These are phyloP conservation scores for Stentor coeruleus DNA, from an alignment of 73 alveolate genomes.

Conservation along the genomic window DNA sequence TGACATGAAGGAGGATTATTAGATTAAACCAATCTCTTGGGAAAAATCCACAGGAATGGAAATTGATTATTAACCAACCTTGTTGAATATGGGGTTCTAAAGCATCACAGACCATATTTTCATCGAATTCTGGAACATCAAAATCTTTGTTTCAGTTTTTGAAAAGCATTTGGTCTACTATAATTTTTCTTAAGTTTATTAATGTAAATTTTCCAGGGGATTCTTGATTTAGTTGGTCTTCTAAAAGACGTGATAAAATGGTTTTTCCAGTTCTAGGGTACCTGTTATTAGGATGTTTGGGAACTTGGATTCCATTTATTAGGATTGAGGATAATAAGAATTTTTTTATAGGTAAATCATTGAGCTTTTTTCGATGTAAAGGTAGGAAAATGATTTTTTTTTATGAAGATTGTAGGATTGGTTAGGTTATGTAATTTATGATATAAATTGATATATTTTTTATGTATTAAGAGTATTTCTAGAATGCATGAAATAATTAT, in stretches of 20 bases:
- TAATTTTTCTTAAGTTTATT: slow-evolving; percentile 83
- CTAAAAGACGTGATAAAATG: slow-evolving; percentile 82
- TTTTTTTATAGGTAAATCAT: too few species aligned
- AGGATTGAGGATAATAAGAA: too few species aligned
- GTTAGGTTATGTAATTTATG: too few species aligned
- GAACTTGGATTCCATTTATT: slow-evolving; percentile 28
- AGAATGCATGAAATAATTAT: too few species aligned
- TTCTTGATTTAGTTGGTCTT: slow-evolving; percentile 64
- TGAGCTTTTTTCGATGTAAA: too few species aligned
- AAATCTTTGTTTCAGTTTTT: slow-evolving; percentile 92
- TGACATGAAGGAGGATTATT: slow-evolving; percentile 83
- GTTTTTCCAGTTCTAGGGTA: slow-evolving; percentile 98
- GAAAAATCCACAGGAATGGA: slow-evolving; percentile 92
- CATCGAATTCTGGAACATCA: slow-evolving; percentile 95
- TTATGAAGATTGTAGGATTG: too few species aligned
- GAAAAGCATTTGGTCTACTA: slow-evolving; percentile 82
- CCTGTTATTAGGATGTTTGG: slow-evolving; percentile 96
- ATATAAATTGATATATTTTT: too few species aligned
- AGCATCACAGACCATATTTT: slow-evolving; percentile 84
- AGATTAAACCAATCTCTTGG: slow-evolving; percentile 95
- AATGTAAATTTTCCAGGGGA: slow-evolving; percentile 68
- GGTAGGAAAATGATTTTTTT: too few species aligned
- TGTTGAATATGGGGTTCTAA: slow-evolving; percentile 55
- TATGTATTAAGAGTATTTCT: too few species aligned
- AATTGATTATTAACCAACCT: slow-evolving; percentile 90